These are phyloP conservation scores for Yamadazyma philogaea DNA, from an alignment of 805 yeast genomes.

Conservation along the genomic window DNA sequence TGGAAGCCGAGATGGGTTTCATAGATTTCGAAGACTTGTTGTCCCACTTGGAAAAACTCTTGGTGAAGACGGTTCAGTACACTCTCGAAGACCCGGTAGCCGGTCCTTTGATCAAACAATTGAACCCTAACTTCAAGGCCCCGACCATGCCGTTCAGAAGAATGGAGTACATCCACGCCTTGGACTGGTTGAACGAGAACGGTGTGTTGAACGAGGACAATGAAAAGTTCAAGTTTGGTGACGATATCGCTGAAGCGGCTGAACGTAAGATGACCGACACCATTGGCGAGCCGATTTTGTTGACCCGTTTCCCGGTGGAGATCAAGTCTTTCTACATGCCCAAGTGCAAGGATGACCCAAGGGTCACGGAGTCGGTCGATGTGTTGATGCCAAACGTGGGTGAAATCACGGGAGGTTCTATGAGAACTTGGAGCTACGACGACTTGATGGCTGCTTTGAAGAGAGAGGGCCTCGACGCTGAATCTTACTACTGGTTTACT, in stretches of 20 bases:
- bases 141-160: conserved; percentile 88
- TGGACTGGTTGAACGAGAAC: conserved; percentile 95
- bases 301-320: conserved; percentile 93
- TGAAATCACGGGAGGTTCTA: conserved; percentile 98
- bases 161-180: conserved; percentile 85
- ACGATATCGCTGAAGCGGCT: conserved; percentile 99
- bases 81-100: conserved; percentile 88
- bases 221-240: conserved; percentile 90
- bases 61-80: conserved; percentile 66
- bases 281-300: conserved; percentile 86
- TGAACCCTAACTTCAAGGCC: conserved; percentile 86
- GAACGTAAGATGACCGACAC: conserved; percentile 98
- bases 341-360: conserved; percentile 81
- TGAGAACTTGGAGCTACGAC: conserved; percentile 84
- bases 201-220: conserved; percentile 94
- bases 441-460: conserved; percentile 88
- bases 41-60: conserved; percentile 75
- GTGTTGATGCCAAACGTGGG: conserved; percentile 99
- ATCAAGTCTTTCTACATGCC: conserved; percentile 98
- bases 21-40: conserved; percentile 83
- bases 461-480: conserved; percentile 84
- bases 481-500: conserved; percentile 90
- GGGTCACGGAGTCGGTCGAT: conserved; percentile 98
- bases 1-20: conserved; percentile 92
- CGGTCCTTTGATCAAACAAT: conserved; percentile 83